Evolutionary conservation across 139 green algal genomes (phyloP).

Genomic region (Closterium sp.): DNA sequence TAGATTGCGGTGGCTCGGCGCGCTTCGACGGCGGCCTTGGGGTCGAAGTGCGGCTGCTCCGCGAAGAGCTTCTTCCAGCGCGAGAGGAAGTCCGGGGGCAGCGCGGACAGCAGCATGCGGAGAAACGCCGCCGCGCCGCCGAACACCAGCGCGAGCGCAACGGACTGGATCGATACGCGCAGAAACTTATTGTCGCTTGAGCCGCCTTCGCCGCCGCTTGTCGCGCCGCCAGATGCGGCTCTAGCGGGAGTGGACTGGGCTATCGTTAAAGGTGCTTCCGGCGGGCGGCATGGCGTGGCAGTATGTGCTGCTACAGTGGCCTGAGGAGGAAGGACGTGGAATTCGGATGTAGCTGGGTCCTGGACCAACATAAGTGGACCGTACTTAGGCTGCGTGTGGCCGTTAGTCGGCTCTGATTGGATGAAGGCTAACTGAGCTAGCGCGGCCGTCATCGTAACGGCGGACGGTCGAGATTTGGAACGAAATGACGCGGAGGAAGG

Average conservation of each 20-base stretch:
- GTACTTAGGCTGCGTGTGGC: neutral
- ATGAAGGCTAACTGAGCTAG: neutral
- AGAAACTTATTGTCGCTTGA: neutral
- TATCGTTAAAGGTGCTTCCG: neutral
- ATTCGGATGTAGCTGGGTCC: neutral
- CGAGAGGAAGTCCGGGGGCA: constrained; percentile 48
- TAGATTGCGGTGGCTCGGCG: constrained; percentile 41
- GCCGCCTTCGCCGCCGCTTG: neutral
- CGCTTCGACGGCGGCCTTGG: neutral
- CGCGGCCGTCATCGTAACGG: neutral
- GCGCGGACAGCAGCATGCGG: constrained; percentile 21
- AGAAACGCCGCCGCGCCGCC: constrained; percentile 26
- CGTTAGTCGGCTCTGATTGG: neutral
- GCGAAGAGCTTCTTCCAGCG: constrained; percentile 43
- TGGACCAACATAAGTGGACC: neutral
- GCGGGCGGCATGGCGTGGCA: neutral
- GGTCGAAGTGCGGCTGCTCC: constrained; percentile 27
- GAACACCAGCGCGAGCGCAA: constrained; percentile 35
- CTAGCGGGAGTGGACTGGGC: neutral
- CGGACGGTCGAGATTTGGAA: neutral
- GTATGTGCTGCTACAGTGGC: neutral
- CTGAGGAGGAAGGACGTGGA: neutral
- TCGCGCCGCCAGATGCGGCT: neutral
- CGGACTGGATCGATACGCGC: neutral
- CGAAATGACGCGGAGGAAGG: neutral